phyloP scores from a whole-genome alignment of 176 grass and related monocot genomes.

The Paspalum vaginatum region DNA sequence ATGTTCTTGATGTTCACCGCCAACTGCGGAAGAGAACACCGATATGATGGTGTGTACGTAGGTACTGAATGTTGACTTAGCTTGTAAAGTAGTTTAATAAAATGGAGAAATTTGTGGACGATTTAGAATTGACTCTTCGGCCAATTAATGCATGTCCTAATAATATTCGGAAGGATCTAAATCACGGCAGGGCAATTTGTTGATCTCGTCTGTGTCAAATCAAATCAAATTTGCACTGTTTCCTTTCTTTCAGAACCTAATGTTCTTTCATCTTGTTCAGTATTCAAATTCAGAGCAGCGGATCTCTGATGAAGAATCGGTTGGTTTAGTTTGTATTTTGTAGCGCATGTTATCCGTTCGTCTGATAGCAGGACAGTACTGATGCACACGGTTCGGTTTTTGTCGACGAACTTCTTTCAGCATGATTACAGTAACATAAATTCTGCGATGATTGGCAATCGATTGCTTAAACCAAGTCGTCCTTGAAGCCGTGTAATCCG shows the following conservation, averaged over 20 bases:
- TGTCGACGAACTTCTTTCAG: neutral
- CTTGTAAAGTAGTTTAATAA: neutral
- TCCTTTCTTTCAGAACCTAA: too few relatives aligned
- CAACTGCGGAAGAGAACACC: neutral
- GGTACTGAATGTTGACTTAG: neutral
- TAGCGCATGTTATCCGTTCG: neutral
- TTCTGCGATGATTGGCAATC: neutral
- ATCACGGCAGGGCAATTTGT: neutral
- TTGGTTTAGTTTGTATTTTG: neutral
- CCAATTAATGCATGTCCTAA: neutral
- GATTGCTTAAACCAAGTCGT: conserved; percentile 19
- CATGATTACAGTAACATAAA: neutral
- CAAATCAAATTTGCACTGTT: neutral
- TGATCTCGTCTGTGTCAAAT: neutral
- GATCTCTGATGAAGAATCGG: neutral
- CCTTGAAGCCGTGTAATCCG: conserved; percentile 24
- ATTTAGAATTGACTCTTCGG: neutral
- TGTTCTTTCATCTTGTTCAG: too few relatives aligned
- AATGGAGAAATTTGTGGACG: neutral
- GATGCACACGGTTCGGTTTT: neutral
- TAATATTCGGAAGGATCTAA: neutral
- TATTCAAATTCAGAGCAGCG: too few relatives aligned
- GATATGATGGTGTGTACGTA: neutral
- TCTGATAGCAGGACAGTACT: neutral
- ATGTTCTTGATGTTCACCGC: conserved; percentile 8